Evolutionary conservation across 306 rosid species (phyloP), one percentile per base, ranked within the genome.

Genomic region (Prunus mongolica): DNA sequence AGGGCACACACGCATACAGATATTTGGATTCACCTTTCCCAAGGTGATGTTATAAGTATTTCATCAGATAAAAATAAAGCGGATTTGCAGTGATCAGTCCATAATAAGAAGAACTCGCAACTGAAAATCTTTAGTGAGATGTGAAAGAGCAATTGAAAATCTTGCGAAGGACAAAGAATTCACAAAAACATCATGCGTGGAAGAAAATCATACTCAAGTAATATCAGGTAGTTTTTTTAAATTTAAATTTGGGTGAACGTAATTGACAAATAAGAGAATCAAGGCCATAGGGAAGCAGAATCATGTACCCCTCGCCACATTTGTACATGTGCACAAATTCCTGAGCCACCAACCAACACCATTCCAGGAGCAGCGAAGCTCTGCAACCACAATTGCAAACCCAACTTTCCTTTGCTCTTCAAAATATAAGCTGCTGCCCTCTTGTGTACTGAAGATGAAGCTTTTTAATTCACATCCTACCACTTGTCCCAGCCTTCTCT

Each of bases 351-450:
- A 84, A 60, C 78, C 83, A 85, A 91, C 91, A 84, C 60, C 89
- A 84, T 66, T 85, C 84, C 87, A 83, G 87, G 86, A 81, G 88
- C 85, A 70, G 78, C 72, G 74, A 86, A 87, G 84, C 86, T 82
- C 82, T 24, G 24, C 24, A 24, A 24, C 24, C 24, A 24, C 24
- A 24, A 24, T 24, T 79, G 83, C 84, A 85, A 74, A 88, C 86
- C 80, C 82, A 73, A 81, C 82, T 77, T 84, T 82, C 87, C 81
- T 76, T 77, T 82, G 77, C 85, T 72, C 88, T 86, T 83, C 78
- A 76, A 76, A 76, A 81, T 76, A 81, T 72, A 80, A 79, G 65
- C 84, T 55, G 83, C 74, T 63, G 86, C 67, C 82, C 86, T 78
- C 91, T 78, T 72, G 72, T 52, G 83, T 12, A 71, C 82, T 71